Conservation (phyloP, 805 yeast species). For the Candida schatavii region DNA sequence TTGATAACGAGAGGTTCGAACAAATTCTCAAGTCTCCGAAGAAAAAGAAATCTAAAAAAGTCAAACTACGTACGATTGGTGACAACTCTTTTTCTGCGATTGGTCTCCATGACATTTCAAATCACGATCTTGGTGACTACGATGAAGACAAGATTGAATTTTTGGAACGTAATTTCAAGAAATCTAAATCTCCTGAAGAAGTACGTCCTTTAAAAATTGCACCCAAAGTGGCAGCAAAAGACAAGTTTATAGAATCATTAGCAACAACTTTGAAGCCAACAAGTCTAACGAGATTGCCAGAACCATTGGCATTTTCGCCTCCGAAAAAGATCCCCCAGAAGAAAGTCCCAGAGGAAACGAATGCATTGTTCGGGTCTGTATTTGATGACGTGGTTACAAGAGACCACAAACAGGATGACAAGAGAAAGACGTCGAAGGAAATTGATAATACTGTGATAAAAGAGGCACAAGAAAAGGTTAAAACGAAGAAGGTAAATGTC, state of each 20-base stretch:
- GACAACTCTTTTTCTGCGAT: slow-evolving; percentile 9
- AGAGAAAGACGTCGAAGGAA: background rate
- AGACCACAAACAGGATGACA: no score
- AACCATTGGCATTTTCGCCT: background rate
- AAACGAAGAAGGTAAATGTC: background rate
- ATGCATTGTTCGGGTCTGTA: background rate
- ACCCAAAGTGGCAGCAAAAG: background rate
- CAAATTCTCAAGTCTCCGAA: slow-evolving; percentile 18
- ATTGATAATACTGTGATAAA: background rate
- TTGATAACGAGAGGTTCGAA: slow-evolving; percentile 16
- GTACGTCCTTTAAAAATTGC: no score
- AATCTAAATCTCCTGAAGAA: background rate
- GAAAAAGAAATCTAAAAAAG: slow-evolving; percentile 17
- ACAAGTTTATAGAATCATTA: background rate
- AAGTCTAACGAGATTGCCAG: background rate
- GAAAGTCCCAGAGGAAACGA: background rate
- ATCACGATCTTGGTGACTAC: slow-evolving; percentile 34
- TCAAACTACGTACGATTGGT: slow-evolving; percentile 12
- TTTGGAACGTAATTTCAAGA: slow-evolving; percentile 16
- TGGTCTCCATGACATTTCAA: slow-evolving; percentile 22
- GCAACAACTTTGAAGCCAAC: background rate
- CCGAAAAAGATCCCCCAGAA: background rate
- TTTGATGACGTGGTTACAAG: slow-evolving; percentile 1
- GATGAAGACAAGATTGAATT: slow-evolving; percentile 28
- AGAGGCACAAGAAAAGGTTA: background rate